Evolutionary conservation across 768 basidiomycete species (phyloP).

Genomic region (Rhodosporidiobolus odoratus): DNA sequence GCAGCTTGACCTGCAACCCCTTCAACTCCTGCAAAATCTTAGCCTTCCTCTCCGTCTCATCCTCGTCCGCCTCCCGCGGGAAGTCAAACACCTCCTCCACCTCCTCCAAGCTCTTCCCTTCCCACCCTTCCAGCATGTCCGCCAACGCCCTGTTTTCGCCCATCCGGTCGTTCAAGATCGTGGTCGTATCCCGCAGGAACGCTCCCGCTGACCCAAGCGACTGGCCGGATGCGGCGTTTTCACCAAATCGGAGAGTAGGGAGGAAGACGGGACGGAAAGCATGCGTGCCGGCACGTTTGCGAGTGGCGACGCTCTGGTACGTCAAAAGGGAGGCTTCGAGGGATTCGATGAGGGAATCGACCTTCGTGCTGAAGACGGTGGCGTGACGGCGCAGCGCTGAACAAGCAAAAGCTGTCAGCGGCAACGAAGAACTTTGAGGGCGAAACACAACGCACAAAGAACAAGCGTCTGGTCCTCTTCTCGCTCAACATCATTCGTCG

Average conservation of each 20-base stretch:
- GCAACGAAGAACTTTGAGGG: neutral
- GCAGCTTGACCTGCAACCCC: slow-evolving; percentile 52
- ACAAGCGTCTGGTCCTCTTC: slow-evolving; percentile 55
- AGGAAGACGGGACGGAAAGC: slow-evolving; percentile 37
- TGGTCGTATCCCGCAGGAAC: slow-evolving; percentile 52
- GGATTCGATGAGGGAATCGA: slow-evolving; percentile 31
- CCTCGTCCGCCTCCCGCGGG: slow-evolving; percentile 43
- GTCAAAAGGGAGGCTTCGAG: slow-evolving; percentile 34
- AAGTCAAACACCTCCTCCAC: slow-evolving; percentile 63
- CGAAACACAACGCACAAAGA: slow-evolving; percentile 52
- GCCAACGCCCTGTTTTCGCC: slow-evolving; percentile 57
- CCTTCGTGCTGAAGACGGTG: slow-evolving; percentile 25
- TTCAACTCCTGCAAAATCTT: slow-evolving; percentile 61
- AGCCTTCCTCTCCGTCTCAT: slow-evolving; percentile 45
- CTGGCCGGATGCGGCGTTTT: slow-evolving; percentile 24
- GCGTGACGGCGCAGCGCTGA: slow-evolving; percentile 10
- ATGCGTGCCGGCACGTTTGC: slow-evolving; percentile 28
- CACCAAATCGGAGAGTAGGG: slow-evolving; percentile 25
- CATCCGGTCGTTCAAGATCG: slow-evolving; percentile 27
- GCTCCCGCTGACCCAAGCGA: slow-evolving; percentile 55
- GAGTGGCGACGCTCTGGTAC: slow-evolving; percentile 44
- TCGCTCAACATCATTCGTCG: slow-evolving; percentile 64
- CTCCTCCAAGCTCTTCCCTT: slow-evolving; percentile 66
- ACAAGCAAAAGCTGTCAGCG: too few species aligned
- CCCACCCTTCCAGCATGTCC: slow-evolving; percentile 65